Base-by-base conservation (phyloP, 1,284 basidiomycete species). In the Naganishia liquefaciens region DNA sequence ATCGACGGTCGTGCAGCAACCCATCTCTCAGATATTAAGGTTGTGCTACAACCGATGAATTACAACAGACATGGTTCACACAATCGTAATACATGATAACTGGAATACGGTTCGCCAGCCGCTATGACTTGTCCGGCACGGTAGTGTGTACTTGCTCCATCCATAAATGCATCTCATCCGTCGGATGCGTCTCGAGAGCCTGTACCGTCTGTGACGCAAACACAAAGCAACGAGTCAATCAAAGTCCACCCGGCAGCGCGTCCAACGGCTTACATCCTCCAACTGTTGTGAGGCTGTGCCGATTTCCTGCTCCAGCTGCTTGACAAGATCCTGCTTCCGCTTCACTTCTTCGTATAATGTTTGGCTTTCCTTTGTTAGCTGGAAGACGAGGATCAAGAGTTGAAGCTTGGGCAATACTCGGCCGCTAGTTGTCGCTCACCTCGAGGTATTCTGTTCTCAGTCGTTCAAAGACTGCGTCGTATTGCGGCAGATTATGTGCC, bases 161-260 rank as follows among this genome's bases (percentile, higher is more conserved):
- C 78, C 78, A 79, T 11, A 66, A 50, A 54, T 72, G 67, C 76
- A 78, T 77, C 30, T 74, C 70, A 13, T 75, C 70, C 1, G 66
- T 70, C 9, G 78, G 78, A 64, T 76, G 71, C n/a, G 68, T 70
- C 7, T 76, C 69, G 44, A 79, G 66, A 1, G 74, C 61, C 54
- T 73, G 65, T 64, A 77, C 75, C 11, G 77, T 74, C 77, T 79
- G 65, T 28, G 11, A 6, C 25, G 40, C 46, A 19, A 40, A 28
- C 44, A 37, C 23, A 10, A 3, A 19, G 21, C 27, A 19, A 15
- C 39, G 25, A 46, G n/a, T 23, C 10, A 23, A 9, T 21, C n/a
- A 15, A 46, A 2, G 44, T n/a, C 2, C 23, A 23, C n/a, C 13
- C 7, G 23, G 11, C 40, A 23, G 42, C 54, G 17, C 2, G 27